Evolutionary conservation across 2,329 filamentous ascomycete species (phyloP), one percentile per base, ranked within the genome.

Genomic region (Neopestalotiopsis rosae): DNA sequence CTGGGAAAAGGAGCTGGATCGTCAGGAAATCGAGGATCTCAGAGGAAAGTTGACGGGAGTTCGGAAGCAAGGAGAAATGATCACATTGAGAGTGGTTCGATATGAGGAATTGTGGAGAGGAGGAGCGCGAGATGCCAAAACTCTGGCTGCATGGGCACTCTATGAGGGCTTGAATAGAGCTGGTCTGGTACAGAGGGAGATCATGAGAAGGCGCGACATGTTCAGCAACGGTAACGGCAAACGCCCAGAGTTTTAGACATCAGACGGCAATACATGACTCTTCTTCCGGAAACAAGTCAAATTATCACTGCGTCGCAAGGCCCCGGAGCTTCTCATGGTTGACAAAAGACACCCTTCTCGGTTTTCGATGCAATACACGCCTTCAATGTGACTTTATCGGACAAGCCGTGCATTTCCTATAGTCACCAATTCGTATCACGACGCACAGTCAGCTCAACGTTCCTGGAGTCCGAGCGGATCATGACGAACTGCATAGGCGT

Each of bases 31-130:
- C 71, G 79, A 86, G 45, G 80, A 80, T 49, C 78, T 88, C 71
- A 81, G 85, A 71, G 87, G 86, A 5, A 86, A 84, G 67, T 75
- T 88, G 71, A 89, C 87, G 0, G 88, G 88, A 0, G 68, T 89
- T 70, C 79, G 85, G 45, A 81, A 86, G 3, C 81, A 88, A 65
- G 86, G 86, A 2, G 88, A 90, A 76, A 89, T 86, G 72, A 90
- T 90, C 67, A 89, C 85, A 6, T 73, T 90, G 69, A 88, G 87
- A 74, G 74, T 90, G 20, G 85, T 88, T 14, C 81, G 78, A 38
- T 71, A 89, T 69, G 76, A 82, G 42, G 76, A 85, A 57, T 69
- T 88, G 62, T 90, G 87, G 86, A 87, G 81, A 72, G 84, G 85
- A 63, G 87, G 83, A 2, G 79, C 81, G 34, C 79, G 87, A 45